Evolutionary conservation across 192 early-diverging fungal genomes (phyloP).

Genomic region (Chytriomyces sp.): DNA sequence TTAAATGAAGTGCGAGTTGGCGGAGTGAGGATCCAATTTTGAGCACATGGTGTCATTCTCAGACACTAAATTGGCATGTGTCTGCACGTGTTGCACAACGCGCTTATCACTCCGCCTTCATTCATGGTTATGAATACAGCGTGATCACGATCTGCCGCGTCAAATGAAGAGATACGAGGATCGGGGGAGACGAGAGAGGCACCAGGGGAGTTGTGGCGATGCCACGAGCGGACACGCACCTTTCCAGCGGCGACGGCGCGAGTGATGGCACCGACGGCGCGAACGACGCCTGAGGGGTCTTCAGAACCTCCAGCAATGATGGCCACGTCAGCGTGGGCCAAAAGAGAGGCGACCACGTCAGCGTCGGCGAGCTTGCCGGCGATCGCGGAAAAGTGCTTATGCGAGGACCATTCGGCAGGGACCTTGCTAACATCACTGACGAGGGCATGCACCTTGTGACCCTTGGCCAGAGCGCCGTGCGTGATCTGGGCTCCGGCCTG

Average conservation of each 20-base stretch:
- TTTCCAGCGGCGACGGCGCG: not conserved
- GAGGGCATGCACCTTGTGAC: constrained; percentile 13
- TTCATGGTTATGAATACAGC: too few species aligned
- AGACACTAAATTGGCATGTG: too few species aligned
- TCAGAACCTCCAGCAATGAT: constrained; percentile 22
- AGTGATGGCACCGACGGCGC: not conserved
- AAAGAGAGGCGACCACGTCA: not conserved
- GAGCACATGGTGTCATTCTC: too few species aligned
- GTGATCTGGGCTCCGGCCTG: constrained; percentile 7
- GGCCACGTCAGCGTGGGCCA: not conserved
- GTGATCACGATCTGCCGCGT: too few species aligned
- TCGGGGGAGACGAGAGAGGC: too few species aligned
- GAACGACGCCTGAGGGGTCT: not conserved
- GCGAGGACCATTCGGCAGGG: not conserved
- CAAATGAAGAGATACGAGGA: too few species aligned
- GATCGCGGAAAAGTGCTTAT: constrained; percentile 7
- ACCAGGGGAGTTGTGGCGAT: too few species aligned
- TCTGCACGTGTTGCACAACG: too few species aligned
- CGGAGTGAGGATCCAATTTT: not conserved
- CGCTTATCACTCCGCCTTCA: too few species aligned
- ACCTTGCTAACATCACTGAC: not conserved
- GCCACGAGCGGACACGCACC: not conserved
- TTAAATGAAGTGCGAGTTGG: not conserved
- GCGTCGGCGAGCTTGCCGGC: not conserved
- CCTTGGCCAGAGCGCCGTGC: constrained; percentile 5